Percentiles rank a stretch among this genome's conserved stretches.
phyloP scores from a whole-genome alignment of 371 early-diverging fungal genomes.

The Mortierella sp. region DNA sequence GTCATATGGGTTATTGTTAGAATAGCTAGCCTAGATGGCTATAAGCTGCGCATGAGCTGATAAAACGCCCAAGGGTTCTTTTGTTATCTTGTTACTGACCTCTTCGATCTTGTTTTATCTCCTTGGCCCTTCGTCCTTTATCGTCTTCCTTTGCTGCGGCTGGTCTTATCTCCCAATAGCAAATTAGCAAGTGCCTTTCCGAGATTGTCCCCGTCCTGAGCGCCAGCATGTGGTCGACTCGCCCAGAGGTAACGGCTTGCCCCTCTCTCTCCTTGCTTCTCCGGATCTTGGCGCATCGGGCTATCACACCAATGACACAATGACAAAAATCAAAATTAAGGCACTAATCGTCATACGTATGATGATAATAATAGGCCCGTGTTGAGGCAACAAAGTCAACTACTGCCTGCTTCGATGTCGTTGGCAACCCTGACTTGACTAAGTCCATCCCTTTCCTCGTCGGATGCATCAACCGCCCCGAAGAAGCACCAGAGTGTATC shows the following conservation, averaged over 20 bases:
- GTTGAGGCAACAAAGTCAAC: conserved; percentile 45
- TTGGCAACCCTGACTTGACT: conserved; percentile 77
- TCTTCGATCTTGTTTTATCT: not conserved
- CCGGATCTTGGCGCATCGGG: not conserved
- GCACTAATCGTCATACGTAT: not conserved
- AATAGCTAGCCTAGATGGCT: not conserved
- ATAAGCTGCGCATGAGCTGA: not conserved
- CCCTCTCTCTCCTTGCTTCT: not conserved
- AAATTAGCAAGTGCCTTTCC: conserved; percentile 65
- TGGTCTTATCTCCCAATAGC: conserved; percentile 20
- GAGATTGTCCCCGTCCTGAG: conserved; percentile 81
- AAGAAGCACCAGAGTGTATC: conserved; percentile 76
- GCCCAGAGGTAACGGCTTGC: conserved; percentile 42
- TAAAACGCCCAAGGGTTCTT: not conserved
- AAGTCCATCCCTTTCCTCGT: conserved; percentile 76
- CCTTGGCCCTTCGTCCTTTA: not conserved
- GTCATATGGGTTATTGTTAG: conserved; percentile 1
- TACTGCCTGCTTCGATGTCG: conserved; percentile 58
- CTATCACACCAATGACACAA: not conserved
- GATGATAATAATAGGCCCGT: conserved; percentile 29
- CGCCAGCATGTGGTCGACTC: conserved; percentile 84
- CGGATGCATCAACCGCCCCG: conserved; percentile 74
- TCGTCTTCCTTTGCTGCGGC: conserved; percentile 1
- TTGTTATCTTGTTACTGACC: not conserved
- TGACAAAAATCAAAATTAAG: not conserved